Percentiles rank a stretch among this genome's conserved stretches.
Evolutionary conservation across 805 yeast species (phyloP).

Genomic region (Starmerella apis): DNA sequence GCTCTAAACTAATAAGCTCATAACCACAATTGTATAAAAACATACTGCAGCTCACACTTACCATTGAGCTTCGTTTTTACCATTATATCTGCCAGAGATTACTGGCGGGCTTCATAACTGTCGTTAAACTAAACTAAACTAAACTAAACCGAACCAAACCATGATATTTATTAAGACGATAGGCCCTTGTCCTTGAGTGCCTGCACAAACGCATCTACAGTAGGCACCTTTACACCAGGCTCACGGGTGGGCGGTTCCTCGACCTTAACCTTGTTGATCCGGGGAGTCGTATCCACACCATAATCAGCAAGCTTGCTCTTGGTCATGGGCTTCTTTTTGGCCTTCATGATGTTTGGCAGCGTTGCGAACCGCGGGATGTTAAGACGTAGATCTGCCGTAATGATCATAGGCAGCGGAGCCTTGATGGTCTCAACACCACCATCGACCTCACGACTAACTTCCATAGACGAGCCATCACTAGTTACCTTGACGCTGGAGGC

Average conservation of each 20-base stretch:
- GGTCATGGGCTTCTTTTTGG: conserved; percentile 88
- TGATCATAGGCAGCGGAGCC: conserved; percentile 69
- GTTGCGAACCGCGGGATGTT: conserved; percentile 95
- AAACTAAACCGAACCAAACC: background rate
- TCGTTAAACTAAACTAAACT: background rate
- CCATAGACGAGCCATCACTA: conserved; percentile 41
- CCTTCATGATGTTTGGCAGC: conserved; percentile 94
- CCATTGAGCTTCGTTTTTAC: too few species aligned
- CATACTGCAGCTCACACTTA: too few species aligned
- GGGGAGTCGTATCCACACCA: conserved; percentile 52
- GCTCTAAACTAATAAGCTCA: too few species aligned
- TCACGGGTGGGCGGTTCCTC: conserved; percentile 77
- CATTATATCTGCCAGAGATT: too few species aligned
- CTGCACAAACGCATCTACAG: conserved; percentile 70
- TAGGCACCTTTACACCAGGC: conserved; percentile 69
- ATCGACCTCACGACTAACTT: conserved; percentile 85
- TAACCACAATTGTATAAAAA: too few species aligned
- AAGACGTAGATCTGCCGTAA: conserved; percentile 87
- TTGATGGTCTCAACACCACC: conserved; percentile 82
- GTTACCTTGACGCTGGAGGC: conserved; percentile 71
- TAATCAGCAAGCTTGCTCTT: conserved; percentile 54
- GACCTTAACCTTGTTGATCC: conserved; percentile 60
- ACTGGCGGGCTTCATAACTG: conserved; percentile 2
- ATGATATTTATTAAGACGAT: background rate
- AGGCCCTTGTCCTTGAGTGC: conserved; percentile 63